Evolutionary conservation across 2,329 filamentous ascomycete genomes (phyloP).

Genomic region (Cladosporium sp.): DNA sequence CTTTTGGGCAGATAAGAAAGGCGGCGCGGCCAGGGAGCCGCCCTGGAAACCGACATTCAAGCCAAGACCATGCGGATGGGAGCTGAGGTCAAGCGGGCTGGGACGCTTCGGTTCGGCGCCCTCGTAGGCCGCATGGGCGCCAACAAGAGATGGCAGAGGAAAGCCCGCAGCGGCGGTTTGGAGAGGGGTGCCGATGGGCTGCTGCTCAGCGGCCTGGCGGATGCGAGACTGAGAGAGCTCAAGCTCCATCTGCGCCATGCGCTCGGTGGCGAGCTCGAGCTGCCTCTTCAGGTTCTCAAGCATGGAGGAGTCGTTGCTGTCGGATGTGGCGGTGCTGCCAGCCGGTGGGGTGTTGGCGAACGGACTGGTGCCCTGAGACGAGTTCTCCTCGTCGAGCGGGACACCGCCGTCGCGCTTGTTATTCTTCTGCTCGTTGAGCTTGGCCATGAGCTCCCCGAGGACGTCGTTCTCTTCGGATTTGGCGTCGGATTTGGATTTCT

Average conservation of each 20-base stretch:
- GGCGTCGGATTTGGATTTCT: constrained; percentile 4
- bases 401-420: constrained; percentile 47
- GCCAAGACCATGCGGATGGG: constrained; percentile 3
- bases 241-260: constrained; percentile 66
- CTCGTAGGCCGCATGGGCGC: neutral
- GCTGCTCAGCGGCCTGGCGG: constrained; percentile 55
- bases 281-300: constrained; percentile 55
- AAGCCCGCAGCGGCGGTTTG: constrained; percentile 24
- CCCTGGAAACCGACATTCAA: constrained; percentile 2
- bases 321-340: constrained; percentile 18
- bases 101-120: constrained; percentile 2
- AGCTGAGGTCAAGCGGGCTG: constrained; percentile 8
- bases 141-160: neutral
- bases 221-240: constrained; percentile 63
- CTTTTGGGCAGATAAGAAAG: constrained; percentile 3
- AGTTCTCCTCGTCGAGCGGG: constrained; percentile 28
- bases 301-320: constrained; percentile 30
- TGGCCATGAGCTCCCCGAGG: constrained; percentile 69
- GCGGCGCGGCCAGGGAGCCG: constrained; percentile 1
- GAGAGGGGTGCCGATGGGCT: constrained; percentile 34
- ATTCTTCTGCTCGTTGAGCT: constrained; percentile 64
- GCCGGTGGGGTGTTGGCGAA: constrained; percentile 27
- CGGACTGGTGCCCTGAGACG: constrained; percentile 27
- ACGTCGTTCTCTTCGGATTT: constrained; percentile 15
- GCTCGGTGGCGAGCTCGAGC: constrained; percentile 64